phyloP scores from a whole-genome alignment of 2,329 filamentous ascomycete genomes.

The Paraphoma chrysanthemicola region DNA sequence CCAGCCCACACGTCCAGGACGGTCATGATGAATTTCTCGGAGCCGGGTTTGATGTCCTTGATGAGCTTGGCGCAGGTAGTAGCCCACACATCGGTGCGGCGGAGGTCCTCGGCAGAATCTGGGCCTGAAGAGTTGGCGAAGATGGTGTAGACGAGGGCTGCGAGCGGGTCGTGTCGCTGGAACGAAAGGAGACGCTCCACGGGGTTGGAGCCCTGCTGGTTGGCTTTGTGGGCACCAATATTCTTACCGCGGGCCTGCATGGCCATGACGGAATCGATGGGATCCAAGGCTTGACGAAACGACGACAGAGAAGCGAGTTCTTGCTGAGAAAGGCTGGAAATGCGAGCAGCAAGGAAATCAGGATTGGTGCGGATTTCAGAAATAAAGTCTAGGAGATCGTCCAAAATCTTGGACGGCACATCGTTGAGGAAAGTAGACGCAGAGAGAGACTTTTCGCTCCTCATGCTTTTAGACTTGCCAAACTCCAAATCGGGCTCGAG shows the following conservation, averaged over 20 bases:
- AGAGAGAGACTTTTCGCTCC: conserved; percentile 53
- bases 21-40: conserved; percentile 81
- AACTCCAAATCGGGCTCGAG: conserved; percentile 75
- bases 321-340: conserved; percentile 75
- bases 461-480: conserved; percentile 43
- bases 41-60: conserved; percentile 74
- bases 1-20: conserved; percentile 87
- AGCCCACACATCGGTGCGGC: conserved; percentile 86
- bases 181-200: conserved; percentile 88
- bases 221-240: conserved; percentile 57
- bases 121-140: conserved; percentile 87
- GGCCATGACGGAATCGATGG: conserved; percentile 82
- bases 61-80: conserved; percentile 85
- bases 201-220: conserved; percentile 64
- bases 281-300: conserved; percentile 79
- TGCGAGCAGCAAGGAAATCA: conserved; percentile 82
- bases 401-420: conserved; percentile 76
- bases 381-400: conserved; percentile 80
- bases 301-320: conserved; percentile 81
- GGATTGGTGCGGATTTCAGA: conserved; percentile 84
- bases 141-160: conserved; percentile 83
- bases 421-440: conserved; percentile 65
- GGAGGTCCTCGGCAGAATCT: conserved; percentile 79
- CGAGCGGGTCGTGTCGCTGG: conserved; percentile 85
- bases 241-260: conserved; percentile 64